These are phyloP conservation scores for Dictyostelium brefeldianum DNA, from an alignment of 78 protist genomes.

Conservation along the genomic window DNA sequence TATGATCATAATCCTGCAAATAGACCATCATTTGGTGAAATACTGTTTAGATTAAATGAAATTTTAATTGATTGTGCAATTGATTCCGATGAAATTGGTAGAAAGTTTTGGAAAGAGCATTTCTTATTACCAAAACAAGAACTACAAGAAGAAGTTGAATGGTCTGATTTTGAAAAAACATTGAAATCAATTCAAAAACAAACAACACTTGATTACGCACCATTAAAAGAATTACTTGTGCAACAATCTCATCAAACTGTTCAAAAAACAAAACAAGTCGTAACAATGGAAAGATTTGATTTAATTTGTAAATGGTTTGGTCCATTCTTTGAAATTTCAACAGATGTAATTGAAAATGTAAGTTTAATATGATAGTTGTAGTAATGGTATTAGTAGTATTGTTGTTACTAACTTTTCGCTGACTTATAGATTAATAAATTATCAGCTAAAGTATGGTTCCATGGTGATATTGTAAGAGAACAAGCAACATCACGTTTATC, in stretches of 20 bases:
- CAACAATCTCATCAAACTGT: slow-evolving; percentile 78
- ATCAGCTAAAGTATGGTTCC: slow-evolving; percentile 83
- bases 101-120: slow-evolving; percentile 78
- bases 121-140: slow-evolving; percentile 73
- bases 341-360: slow-evolving; percentile 50
- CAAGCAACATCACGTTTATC: slow-evolving; percentile 67
- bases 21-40: slow-evolving; percentile 77
- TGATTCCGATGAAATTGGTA: slow-evolving; percentile 62
- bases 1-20: slow-evolving; percentile 81
- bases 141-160: slow-evolving; percentile 64
- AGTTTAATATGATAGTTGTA: too few relatives aligned
- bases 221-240: slow-evolving; percentile 60
- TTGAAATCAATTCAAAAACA: slow-evolving; percentile 25
- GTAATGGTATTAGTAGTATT: too few relatives aligned
- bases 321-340: slow-evolving; percentile 62
- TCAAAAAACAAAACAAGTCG: slow-evolving; percentile 75
- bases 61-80: slow-evolving; percentile 81
- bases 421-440: slow-evolving; percentile 56
- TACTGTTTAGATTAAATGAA: slow-evolving; percentile 63
- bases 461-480: slow-evolving; percentile 80
- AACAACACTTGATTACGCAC: slow-evolving; percentile 24
- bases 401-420: too few relatives aligned
- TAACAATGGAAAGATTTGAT: slow-evolving; percentile 79
- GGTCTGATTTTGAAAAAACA: slow-evolving; percentile 64
- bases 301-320: slow-evolving; percentile 84